A percentile compares a stretch with the other conserved stretches of the same genome.
phyloP scores from a whole-genome alignment of 31 red algal species.

The Porphyra umbilicalis region DNA sequence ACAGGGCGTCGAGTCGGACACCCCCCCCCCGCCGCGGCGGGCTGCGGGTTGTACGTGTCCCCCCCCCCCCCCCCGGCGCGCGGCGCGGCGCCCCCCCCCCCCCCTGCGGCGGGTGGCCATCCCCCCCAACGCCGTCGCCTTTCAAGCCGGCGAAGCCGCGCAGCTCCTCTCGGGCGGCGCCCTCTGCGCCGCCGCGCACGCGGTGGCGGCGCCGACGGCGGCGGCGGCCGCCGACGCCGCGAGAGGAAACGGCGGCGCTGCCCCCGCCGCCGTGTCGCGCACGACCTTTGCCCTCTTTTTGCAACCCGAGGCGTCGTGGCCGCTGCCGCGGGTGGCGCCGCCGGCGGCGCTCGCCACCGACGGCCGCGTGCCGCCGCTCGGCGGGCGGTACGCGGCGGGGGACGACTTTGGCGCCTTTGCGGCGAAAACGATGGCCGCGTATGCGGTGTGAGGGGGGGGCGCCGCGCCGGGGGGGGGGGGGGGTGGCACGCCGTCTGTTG shows the following conservation, averaged over 20 bases:
- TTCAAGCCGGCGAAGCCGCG: slow-evolving; percentile 58
- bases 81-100: not conserved
- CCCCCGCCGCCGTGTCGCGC: slow-evolving; percentile 7
- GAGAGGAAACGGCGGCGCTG: not conserved
- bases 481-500: too few relatives aligned
- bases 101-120: slow-evolving; percentile 8
- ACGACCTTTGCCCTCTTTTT: slow-evolving; percentile 46
- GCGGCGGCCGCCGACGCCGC: not conserved
- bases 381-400: slow-evolving; percentile 2
- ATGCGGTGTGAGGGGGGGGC: not conserved
- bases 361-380: slow-evolving; percentile 20
- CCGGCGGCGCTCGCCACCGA: slow-evolving; percentile 6
- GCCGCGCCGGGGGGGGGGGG: not conserved
- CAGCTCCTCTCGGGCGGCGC: slow-evolving; percentile 39
- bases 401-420: slow-evolving; percentile 31
- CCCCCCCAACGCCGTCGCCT: slow-evolving; percentile 37
- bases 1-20: not conserved
- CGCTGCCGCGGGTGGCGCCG: not conserved
- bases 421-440: slow-evolving; percentile 16
- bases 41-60: slow-evolving; percentile 18
- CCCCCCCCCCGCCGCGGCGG: not conserved
- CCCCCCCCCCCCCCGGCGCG: not conserved
- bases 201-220: slow-evolving; percentile 15
- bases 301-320: slow-evolving; percentile 20
- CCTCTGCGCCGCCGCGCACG: slow-evolving; percentile 51